These are phyloP conservation scores for Amborella trichopoda DNA, from an alignment of 164 flowering plant genomes.

Conservation along the genomic window DNA sequence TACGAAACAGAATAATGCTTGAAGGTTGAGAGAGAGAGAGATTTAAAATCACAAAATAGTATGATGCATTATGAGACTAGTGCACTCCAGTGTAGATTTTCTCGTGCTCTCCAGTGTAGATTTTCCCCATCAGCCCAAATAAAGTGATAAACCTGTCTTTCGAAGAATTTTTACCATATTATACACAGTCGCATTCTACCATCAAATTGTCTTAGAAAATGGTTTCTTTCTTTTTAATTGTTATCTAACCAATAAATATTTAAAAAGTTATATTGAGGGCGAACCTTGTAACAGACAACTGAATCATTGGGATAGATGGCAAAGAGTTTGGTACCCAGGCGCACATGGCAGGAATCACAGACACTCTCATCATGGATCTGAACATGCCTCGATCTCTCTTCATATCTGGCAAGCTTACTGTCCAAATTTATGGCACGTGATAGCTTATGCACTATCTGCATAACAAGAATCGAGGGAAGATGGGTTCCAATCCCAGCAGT, in stretches of 20 bases:
- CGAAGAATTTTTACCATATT: neutral
- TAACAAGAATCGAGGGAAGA: no score
- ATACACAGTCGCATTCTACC: neutral
- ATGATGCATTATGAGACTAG: no score
- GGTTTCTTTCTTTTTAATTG: no score
- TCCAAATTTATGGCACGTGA: conserved; percentile 74
- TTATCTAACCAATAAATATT: neutral
- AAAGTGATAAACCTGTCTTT: no score
- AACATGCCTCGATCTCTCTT: conserved; percentile 83
- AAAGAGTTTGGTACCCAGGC: conserved; percentile 94
- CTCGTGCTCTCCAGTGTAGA: no score
- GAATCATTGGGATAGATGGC: conserved; percentile 98
- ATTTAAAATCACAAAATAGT: no score
- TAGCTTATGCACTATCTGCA: conserved; percentile 70
- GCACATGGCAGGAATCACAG: conserved; percentile 95
- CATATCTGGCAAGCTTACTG: conserved; percentile 66
- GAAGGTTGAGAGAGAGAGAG: no score
- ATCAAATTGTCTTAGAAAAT: neutral
- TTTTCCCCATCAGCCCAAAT: neutral
- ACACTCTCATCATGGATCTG: conserved; percentile 93
- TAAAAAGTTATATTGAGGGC: conserved; percentile 17
- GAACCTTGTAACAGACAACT: conserved; percentile 92
- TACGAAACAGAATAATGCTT: no score
- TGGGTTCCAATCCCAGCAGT: no score
- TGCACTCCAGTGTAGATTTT: no score